Base-by-base conservation (phyloP, 1,284 basidiomycete genomes). In the Pseudozyma tsukubaensis region DNA sequence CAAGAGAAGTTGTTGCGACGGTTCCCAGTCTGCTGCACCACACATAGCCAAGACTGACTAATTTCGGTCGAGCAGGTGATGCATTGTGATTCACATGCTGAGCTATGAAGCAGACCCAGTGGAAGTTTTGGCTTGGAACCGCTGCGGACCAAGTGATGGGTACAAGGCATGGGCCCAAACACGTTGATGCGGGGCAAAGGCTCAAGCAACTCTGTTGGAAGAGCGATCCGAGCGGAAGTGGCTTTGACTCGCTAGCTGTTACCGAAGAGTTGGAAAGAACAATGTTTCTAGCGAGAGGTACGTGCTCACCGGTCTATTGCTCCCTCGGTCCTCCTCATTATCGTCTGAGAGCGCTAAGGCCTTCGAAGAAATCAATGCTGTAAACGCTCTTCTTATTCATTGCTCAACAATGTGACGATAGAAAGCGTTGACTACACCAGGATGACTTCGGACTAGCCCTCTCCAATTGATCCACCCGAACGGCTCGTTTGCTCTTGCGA, bases 401-500 rank as follows among this genome's bases (percentile, higher is more conserved):
- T 36, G 11, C 34, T 69, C 11, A 0, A 60, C 58, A n/a, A 70
- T 39, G 45, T 70, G 49, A 10, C 56, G 55, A 35, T 74, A 74
- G 34, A 74, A 70, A 19, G 67, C 59, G 29, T 58, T 36, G 19
- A 70, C 62, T 7, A 74, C 67, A 11, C 63, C 67, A 4, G 67
- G 72, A 52, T 79, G 78, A 49, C 76, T 76, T 21, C 78, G 47
- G 29, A 70, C 59, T 19, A 79, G n/a, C 3, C 76, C 78, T 42
- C 65, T 58, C 78, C 78, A 79, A n/a, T 77, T 78, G 49, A 72
- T 67, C 59, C 64, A 60, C 13, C 78, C 78, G 44, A 79, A 79
- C 18, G 59, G 59, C n/a, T 76, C 71, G 21, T 67, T 43, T 2
- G 42, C 63, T 7, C 37, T 59, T 11, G 69, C 76, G 43, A 59